Evolutionary conservation across 2,329 filamentous ascomycete species (phyloP), one percentile per base, ranked within the genome.

Genomic region (Ustulina deusta): DNA sequence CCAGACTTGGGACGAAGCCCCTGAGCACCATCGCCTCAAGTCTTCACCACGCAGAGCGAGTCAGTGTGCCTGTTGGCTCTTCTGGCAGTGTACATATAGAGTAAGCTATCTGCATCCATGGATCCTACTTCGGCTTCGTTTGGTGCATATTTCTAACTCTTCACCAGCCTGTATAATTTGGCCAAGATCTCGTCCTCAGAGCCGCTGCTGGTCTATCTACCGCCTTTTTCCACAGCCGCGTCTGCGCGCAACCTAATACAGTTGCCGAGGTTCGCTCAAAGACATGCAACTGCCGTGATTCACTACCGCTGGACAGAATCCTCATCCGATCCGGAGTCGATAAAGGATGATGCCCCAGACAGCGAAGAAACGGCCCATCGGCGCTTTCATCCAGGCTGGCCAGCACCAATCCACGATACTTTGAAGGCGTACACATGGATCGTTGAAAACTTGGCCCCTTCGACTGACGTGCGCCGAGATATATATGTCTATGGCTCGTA

Each of bases 291-390:
- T 0, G 87, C 83, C 6, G 83, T 83, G 63, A 86, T 90, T 74
- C 86, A 89, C 74, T 90, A 90, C 75, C 82, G 88, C 17, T 90
- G 89, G 88, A 75, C 75, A 7, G 76, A 73, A 46, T 72, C 71
- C 44, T 59, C 57, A 32, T 74, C 55, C 51, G 61, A 73, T 65
- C 42, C 59, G 10, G 56, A 52, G 36, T 22, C 66, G 13, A 20
- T 58, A 29, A 42, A 29, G 15, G 36, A 55, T n/a, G 59, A 61
- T 11, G 46, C 32, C 42, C 38, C 61, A 17, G 42, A 36, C 27
- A 42, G n/a, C 27, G 48, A 65, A 15, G 49, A 51, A 22, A 3
- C 22, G 2, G 20, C n/a, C 15, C 13, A 44, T 57, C 52, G 61
- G 22, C n/a, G 13, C n/a, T 69, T 74, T 15, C 76, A 77, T 6